A percentile compares a stretch with the other conserved stretches of the same genome.
Conservation (phyloP, 495 filamentous ascomycete genomes). For the Neurospora sp. region DNA sequence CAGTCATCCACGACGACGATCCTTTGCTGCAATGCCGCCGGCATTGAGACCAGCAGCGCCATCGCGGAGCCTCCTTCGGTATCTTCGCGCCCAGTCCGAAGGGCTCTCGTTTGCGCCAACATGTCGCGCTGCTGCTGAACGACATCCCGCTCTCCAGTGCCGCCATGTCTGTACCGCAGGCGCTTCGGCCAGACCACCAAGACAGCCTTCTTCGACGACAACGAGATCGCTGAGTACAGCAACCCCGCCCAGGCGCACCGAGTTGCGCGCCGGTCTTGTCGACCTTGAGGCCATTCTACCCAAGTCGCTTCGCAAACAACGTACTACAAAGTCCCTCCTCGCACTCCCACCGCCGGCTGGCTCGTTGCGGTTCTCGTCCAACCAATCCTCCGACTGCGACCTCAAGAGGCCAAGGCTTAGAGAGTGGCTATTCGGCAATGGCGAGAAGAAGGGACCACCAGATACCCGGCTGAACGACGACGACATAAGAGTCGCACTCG, state of each 20-base stretch:
- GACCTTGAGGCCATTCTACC: conserved; percentile 37
- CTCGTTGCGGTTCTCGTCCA: conserved; percentile 22
- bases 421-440: conserved; percentile 43
- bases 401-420: conserved; percentile 41
- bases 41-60: conserved; percentile 36
- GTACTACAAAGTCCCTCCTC: neutral
- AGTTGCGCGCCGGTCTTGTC: conserved; percentile 32
- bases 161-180: conserved; percentile 16
- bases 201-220: conserved; percentile 2
- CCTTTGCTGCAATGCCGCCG: conserved; percentile 21
- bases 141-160: neutral
- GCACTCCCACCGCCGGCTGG: conserved; percentile 3
- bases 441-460: conserved; percentile 16
- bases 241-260: conserved; percentile 16
- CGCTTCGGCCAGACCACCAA: conserved; percentile 1
- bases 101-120: conserved; percentile 33
- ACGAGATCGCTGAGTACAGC: conserved; percentile 4
- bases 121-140: conserved; percentile 6
- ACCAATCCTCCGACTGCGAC: conserved; percentile 13
- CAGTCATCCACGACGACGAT: neutral
- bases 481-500: conserved; percentile 41
- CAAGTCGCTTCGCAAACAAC: conserved; percentile 13
- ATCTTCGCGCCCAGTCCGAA: conserved; percentile 51
- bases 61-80: conserved; percentile 53
- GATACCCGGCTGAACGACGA: conserved; percentile 33